Percentiles rank a stretch among this genome's conserved stretches.
Evolutionary conservation across 352 stramenopile genomes (phyloP).

Genomic region (Aphanomyces cochlioides): DNA sequence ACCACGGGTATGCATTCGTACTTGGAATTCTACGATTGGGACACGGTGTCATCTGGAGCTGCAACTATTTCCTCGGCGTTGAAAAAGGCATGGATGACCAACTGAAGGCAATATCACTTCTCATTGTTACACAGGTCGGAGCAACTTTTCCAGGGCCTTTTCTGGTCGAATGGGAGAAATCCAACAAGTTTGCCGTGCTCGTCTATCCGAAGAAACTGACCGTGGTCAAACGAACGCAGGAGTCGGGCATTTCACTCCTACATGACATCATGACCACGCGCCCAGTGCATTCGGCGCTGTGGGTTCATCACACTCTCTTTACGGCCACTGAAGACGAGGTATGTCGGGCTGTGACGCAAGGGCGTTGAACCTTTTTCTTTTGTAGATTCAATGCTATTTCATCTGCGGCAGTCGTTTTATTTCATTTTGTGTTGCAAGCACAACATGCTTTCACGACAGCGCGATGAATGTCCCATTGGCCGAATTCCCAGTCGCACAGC

Average conservation of each 20-base stretch:
- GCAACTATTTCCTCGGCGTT: not conserved
- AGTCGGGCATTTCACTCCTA: constrained; percentile 51
- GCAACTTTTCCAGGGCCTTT: constrained; percentile 51
- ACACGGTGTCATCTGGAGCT: not conserved
- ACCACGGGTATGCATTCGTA: constrained; percentile 44
- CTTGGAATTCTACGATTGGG: constrained; percentile 77
- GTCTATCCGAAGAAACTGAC: constrained; percentile 48
- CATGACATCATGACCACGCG: constrained; percentile 56
- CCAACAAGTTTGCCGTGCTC: constrained; percentile 51
- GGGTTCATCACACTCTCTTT: constrained; percentile 71
- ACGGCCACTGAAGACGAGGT: constrained; percentile 47
- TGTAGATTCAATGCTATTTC: constrained; percentile 53
- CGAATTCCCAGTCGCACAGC: constrained; percentile 49
- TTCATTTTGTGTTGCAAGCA: constrained; percentile 50
- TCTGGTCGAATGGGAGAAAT: constrained; percentile 57
- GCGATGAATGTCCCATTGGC: constrained; percentile 1
- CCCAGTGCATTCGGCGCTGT: constrained; percentile 46
- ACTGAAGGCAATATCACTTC: too few species aligned
- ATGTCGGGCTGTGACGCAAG: not conserved
- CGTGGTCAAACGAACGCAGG: not conserved
- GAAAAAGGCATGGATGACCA: constrained; percentile 9
- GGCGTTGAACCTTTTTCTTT: not conserved
- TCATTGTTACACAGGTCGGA: constrained; percentile 31
- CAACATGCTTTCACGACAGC: constrained; percentile 2
- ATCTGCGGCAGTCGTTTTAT: constrained; percentile 59